Evolutionary conservation across 495 filamentous ascomycete species (phyloP).

Genomic region (Rusavskia elegans): DNA sequence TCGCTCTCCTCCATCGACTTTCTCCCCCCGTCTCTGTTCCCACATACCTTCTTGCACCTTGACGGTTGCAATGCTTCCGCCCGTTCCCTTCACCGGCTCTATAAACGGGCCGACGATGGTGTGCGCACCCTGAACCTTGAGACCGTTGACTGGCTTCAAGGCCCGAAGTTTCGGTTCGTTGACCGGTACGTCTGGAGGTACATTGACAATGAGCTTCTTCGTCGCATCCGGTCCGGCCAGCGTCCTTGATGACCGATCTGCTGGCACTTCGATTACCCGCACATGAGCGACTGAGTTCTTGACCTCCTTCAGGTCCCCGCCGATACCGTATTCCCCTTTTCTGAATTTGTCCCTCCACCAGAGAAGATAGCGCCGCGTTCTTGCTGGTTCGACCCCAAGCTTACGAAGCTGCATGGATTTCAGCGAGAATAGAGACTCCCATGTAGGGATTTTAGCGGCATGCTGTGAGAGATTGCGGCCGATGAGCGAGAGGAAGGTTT

Average conservation of each 20-base stretch:
- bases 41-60: slow-evolving; percentile 71
- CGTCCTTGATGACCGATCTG: slow-evolving; percentile 17
- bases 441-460: slow-evolving; percentile 63
- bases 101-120: slow-evolving; percentile 59
- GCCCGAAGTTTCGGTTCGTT: slow-evolving; percentile 24
- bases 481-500: slow-evolving; percentile 83
- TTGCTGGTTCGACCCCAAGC: slow-evolving; percentile 72
- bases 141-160: slow-evolving; percentile 38
- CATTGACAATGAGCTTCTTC: slow-evolving; percentile 55
- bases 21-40: slow-evolving; percentile 68
- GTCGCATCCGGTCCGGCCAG: slow-evolving; percentile 33
- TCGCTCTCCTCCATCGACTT: slow-evolving; percentile 94
- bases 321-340: slow-evolving; percentile 56
- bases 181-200: slow-evolving; percentile 35
- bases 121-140: slow-evolving; percentile 46
- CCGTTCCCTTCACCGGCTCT: slow-evolving; percentile 42
- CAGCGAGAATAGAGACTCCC: slow-evolving; percentile 74
- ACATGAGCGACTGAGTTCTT: slow-evolving; percentile 56
- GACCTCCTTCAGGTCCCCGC: slow-evolving; percentile 62
- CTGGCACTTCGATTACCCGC: slow-evolving; percentile 43
- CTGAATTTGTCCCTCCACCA: slow-evolving; percentile 74
- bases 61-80: slow-evolving; percentile 45
- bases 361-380: slow-evolving; percentile 66
- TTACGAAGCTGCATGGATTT: slow-evolving; percentile 62
- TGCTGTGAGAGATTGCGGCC: slow-evolving; percentile 72